Evolutionary conservation across 2,329 filamentous ascomycete species (phyloP).

Genomic region (Aplosporella prunicola): DNA sequence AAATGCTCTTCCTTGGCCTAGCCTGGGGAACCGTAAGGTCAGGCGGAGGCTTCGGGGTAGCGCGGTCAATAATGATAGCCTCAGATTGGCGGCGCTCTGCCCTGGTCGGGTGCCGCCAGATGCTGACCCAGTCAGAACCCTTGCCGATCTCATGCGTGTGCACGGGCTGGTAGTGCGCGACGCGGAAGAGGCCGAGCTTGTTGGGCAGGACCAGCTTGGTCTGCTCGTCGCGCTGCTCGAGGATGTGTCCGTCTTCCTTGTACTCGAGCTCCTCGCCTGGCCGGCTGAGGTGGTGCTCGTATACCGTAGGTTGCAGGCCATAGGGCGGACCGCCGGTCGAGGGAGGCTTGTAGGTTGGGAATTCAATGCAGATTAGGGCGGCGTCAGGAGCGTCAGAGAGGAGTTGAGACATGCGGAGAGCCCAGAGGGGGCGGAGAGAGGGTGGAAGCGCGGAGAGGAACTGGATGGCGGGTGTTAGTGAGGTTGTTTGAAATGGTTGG

Average conservation of each 20-base stretch:
- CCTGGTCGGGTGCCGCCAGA: conserved; percentile 34
- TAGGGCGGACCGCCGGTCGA: conserved; percentile 62
- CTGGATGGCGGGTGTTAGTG: conserved; percentile 26
- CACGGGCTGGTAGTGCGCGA: conserved; percentile 47
- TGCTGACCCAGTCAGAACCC: conserved; percentile 39
- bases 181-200: conserved; percentile 30
- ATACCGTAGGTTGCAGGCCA: conserved; percentile 58
- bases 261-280: conserved; percentile 62
- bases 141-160: conserved; percentile 48
- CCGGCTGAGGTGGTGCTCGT: conserved; percentile 59
- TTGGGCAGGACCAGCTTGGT: conserved; percentile 21
- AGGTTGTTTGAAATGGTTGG: neutral
- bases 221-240: conserved; percentile 37
- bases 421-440: conserved; percentile 48
- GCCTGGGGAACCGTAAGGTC: no score
- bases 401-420: conserved; percentile 44
- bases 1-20: no score
- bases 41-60: no score
- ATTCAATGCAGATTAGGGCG: conserved; percentile 60
- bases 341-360: conserved; percentile 62
- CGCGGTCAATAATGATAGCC: no score
- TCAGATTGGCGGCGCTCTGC: no score
- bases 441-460: conserved; percentile 53
- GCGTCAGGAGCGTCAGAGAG: conserved; percentile 38
- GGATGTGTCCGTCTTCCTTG: conserved; percentile 43